Evolutionary conservation across 2,329 filamentous ascomycete species (phyloP).

Genomic region (Alternaria infectoria): DNA sequence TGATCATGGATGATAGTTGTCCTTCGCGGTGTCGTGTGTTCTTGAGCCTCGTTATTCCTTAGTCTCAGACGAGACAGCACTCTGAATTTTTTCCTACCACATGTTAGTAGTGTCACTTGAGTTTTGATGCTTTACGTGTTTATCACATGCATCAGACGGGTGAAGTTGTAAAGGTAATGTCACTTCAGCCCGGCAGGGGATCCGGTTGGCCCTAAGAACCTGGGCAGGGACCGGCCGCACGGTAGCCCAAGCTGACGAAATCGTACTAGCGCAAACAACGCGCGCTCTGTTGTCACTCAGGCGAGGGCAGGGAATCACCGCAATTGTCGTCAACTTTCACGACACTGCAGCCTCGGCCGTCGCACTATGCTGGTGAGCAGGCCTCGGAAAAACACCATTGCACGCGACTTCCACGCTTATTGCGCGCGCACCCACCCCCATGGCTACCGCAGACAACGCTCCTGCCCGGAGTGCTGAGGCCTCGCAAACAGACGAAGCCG

Average conservation of each 20-base stretch:
- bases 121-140: neutral
- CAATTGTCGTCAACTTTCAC: constrained; percentile 12
- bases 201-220: constrained; percentile 3
- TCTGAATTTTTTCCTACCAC: neutral
- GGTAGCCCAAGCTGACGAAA: constrained; percentile 9
- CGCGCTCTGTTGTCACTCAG: constrained; percentile 24
- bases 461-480: constrained; percentile 32
- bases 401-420: constrained; percentile 26
- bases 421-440: constrained; percentile 25
- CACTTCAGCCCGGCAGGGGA: neutral
- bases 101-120: neutral
- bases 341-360: constrained; percentile 14
- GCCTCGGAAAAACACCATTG: constrained; percentile 4
- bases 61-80: neutral
- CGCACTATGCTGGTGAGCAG: constrained; percentile 34
- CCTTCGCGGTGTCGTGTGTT: neutral
- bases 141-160: neutral
- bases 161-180: neutral
- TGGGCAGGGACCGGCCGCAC: neutral
- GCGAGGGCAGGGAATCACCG: constrained; percentile 13
- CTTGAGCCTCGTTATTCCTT: neutral
- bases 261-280: constrained; percentile 15
- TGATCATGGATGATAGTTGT: neutral
- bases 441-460: constrained; percentile 30
- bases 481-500: constrained; percentile 29